Evolutionary conservation across 768 basidiomycete genomes (phyloP), one percentile per base, ranked within the genome.

Genomic region (Rhodotorula taiwanensis): DNA sequence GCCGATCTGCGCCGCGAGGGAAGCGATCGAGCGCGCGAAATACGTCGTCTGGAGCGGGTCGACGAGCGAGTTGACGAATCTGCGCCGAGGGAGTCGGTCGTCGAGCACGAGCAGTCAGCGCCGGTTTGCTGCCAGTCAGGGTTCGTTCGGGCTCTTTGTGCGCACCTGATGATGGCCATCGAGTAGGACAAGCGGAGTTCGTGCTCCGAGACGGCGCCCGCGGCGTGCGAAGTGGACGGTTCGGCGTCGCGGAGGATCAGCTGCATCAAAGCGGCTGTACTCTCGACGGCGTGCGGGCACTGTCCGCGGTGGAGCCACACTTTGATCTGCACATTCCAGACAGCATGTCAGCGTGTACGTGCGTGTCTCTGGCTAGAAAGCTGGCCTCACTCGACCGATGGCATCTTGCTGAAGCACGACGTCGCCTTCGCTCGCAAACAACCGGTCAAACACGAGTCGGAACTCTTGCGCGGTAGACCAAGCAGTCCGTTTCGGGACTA

Each of bases 21-120:
- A 83, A 0, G 87, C 83, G 70, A 98, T 97, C 4, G 95, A 86
- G 27, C 92, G 81, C 5, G 95, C 94, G 73, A 88, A 98, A 25
- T 83, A 81, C 11, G 92, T 89, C 15, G 83, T 81, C 72, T 99
- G 95, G 16, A 95, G 79, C 20, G 93, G 91, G 72, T 99, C 95
- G 11, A 97, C 94, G 42, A 98, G 81, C 3, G 91, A 89, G 71
- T 98, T 99, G 68, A 98, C 88, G 69, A 98, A 83, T 36, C 94
- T 88, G 75, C 53, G 44, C 10, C 65, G 60, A 21, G 61, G 36
- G 33, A 27, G 9, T 5, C 84, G 85, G 48, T 83, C 80, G n/a
- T n/a, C n/a, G n/a, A n/a, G n/a, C n/a, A 36, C 36, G n/a, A n/a
- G n/a, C n/a, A 31, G 60, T 23, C 14, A 21, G 41, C 18, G 16